Evolutionary conservation across 2,329 filamentous ascomycete species (phyloP), one percentile per base, ranked within the genome.

Genomic region (Teratosphaeria gauchensis): DNA sequence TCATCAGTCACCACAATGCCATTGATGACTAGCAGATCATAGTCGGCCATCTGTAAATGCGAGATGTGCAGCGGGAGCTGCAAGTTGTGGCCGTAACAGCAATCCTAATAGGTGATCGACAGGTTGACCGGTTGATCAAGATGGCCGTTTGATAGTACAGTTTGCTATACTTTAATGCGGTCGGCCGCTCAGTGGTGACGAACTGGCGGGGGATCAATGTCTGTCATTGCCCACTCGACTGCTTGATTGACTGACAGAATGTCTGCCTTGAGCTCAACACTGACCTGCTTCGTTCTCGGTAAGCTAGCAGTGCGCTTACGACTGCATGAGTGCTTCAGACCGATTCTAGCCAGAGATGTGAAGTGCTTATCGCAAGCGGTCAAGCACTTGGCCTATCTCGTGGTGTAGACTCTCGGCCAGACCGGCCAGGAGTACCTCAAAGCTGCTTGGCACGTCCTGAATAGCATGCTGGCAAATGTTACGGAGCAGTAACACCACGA

Each of bases 1-100:
- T 71, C 65, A 38, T 74, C 73, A 0, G 75, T 76, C 33, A 77
- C 74, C 0, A 77, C 73, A 3, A 77, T 55, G 2, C 75, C 76
- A 57, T 77, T 77, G 56, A 74, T 28, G 56, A 78, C 72, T 19
- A 77, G 31, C 11, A 77, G 65, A 61, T 78, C 76, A 35, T 59
- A 64, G 14, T 53, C 35, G 30, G 57, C 48, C 35, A 16, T 53
- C 55, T 9, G 59, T 32, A 54, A 57, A 32, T 2, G 6, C n/a
- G 19, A 19, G 14, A 54, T 31, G 16, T 33, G 53, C n/a, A 9
- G 16, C 3, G 21, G 8, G 12, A 35, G 32, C 53, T 7, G 1
- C 32, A 7, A 16, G 21, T n/a, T 19, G 35, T 42, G 35, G 12
- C 35, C 24, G 24, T 28, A 28, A 28, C 24, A 28, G 24, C 4